Conservation (phyloP, 1,139 yeast species). For the Torulaspora pretoriensis region DNA sequence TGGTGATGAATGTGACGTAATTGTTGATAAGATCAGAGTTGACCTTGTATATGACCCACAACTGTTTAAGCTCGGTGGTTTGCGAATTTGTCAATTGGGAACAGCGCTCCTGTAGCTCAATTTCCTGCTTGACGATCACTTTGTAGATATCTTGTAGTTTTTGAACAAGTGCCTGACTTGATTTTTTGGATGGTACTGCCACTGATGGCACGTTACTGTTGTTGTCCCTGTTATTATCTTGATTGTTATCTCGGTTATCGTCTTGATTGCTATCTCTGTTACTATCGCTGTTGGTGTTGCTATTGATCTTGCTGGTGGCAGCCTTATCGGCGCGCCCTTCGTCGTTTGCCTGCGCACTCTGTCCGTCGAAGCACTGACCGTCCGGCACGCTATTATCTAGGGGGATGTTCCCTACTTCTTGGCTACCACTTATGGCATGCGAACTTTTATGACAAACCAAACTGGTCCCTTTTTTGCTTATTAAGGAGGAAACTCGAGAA, state of each 20-base stretch:
- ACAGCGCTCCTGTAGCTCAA: conserved; percentile 63
- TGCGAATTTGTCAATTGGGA: conserved; percentile 43
- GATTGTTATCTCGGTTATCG: conserved; percentile 17
- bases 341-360: neutral
- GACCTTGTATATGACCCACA: conserved; percentile 69
- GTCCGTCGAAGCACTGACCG: neutral
- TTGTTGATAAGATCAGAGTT: conserved; percentile 62
- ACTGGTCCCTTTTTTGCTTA: neutral
- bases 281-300: conserved; percentile 18
- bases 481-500: neutral
- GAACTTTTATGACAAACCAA: neutral
- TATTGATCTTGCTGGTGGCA: conserved; percentile 4
- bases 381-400: neutral
- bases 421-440: neutral
- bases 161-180: conserved; percentile 66
- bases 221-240: conserved; percentile 20
- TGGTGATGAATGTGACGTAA: conserved; percentile 64
- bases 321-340: neutral
- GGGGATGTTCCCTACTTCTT: neutral
- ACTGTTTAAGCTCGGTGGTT: conserved; percentile 53
- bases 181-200: conserved; percentile 49
- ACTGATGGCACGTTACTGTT: conserved; percentile 28
- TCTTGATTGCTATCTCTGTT: conserved; percentile 6
- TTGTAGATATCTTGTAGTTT: conserved; percentile 72
- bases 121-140: conserved; percentile 61